These are phyloP conservation scores for Metarhizium guizhouense DNA, from an alignment of 2,329 filamentous ascomycete species.

Conservation along the genomic window DNA sequence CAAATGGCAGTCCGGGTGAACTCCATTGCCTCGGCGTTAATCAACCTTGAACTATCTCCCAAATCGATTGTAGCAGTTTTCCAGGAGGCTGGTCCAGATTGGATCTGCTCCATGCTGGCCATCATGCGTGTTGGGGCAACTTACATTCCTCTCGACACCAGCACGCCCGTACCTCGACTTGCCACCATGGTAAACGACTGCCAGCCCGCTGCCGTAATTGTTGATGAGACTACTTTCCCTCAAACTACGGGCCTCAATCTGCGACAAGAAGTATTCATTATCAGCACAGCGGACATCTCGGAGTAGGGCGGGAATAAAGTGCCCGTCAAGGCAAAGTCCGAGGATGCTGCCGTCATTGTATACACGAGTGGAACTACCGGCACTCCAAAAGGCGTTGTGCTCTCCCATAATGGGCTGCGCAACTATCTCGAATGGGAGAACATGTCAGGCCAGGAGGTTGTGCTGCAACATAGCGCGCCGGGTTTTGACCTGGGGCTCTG, in stretches of 20 bases:
- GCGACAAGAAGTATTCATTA: too few species aligned
- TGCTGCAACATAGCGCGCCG: too few species aligned
- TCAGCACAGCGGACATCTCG: background rate
- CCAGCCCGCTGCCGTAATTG: too few species aligned
- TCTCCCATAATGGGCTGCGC: too few species aligned
- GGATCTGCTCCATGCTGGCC: constrained; percentile 28
- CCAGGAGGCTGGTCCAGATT: constrained; percentile 25
- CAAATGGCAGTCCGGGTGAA: too few species aligned
- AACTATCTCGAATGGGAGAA: too few species aligned
- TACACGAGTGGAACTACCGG: too few species aligned
- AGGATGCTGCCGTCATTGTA: background rate
- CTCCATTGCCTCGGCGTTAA: too few species aligned
- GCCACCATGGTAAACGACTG: background rate
- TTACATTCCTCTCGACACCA: constrained; percentile 32
- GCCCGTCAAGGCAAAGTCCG: background rate
- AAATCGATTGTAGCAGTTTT: constrained; percentile 14
- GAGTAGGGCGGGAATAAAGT: background rate
- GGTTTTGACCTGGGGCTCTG: too few species aligned
- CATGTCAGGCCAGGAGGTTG: background rate
- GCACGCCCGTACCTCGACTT: background rate
- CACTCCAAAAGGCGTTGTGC: too few species aligned
- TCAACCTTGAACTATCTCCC: too few species aligned
- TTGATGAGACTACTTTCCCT: background rate
- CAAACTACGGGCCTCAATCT: too few species aligned
- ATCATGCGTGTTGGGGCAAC: constrained; percentile 27